Evolutionary conservation across 768 basidiomycete species (phyloP), one percentile per base, ranked within the genome.

Genomic region (Solioccasus polychromus): DNA sequence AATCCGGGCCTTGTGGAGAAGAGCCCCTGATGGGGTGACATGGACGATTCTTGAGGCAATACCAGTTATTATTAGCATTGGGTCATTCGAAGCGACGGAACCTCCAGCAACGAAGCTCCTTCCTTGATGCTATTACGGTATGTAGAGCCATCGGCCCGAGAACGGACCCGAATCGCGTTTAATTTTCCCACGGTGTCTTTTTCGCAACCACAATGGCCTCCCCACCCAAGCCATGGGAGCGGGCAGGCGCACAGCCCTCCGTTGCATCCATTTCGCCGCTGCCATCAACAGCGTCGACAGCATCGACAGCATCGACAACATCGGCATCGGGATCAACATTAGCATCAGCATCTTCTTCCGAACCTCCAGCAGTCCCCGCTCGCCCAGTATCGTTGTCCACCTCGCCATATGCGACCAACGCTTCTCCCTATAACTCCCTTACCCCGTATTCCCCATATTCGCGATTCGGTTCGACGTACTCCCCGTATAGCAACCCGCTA

Each of bases 171-270:
- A 28, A 12, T 7, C 28, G 28, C 28, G 28, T 28, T 28, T 20
- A 10, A 37, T 6, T 44, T 59, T 62, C 52, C 28, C 60, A 60
- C 60, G 50, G 19, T 30, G 20, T 20, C 44, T 35, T 35, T 4
- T n/a, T 39, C 28, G 15, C 18, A 18, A 57, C 66, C 8, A 54
- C 63, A 32, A 90, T 91, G 88, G 80, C 77, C 29, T 88, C 89
- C 18, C 90, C 90, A 38, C 90, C 89, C 62, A 92, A 92, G 64
- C 91, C 90, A 54, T 93, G 90, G 91, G 91, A 93, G 65, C 78
- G 82, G 34, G 76, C 78, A 8, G 68, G 70, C 36, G 58, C 65
- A 30, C 67, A 71, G 23, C 29, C 68, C 41, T 20, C 70, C 23
- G 29, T 69, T 11, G 53, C 61, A 17, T 44, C 62, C 14, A 30